Percentiles rank a stretch among this genome's conserved stretches.
Conservation (phyloP, 2,329 filamentous ascomycete genomes). For the Colletotrichum cordylinicola region DNA sequence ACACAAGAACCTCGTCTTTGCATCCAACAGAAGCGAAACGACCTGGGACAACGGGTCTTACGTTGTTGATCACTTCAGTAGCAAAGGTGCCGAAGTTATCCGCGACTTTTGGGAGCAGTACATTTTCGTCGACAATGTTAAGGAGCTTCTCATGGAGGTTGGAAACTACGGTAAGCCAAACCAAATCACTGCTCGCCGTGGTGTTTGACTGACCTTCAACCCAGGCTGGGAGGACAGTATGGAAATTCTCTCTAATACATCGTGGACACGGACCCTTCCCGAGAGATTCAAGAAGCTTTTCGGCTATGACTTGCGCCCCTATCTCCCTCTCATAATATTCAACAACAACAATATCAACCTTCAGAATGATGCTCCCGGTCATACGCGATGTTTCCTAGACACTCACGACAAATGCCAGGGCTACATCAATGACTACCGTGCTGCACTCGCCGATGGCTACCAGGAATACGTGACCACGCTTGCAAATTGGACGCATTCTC, state of each 20-base stretch:
- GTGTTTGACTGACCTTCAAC: background rate
- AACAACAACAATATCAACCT: constrained; percentile 2
- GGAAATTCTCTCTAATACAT: constrained; percentile 36
- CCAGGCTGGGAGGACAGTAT: constrained; percentile 37
- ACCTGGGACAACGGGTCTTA: constrained; percentile 27
- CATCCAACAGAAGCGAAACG: background rate
- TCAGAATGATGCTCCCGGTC: background rate
- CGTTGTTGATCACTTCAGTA: constrained; percentile 38
- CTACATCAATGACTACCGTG: constrained; percentile 5
- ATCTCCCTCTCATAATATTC: constrained; percentile 36
- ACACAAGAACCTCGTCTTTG: background rate
- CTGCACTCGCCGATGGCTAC: background rate
- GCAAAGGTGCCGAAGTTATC: constrained; percentile 36
- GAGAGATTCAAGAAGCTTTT: constrained; percentile 31
- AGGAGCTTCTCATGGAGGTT: constrained; percentile 32
- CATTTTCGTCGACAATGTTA: constrained; percentile 35
- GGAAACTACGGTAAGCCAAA: constrained; percentile 33
- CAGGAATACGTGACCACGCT: constrained; percentile 2
- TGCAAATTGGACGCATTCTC: background rate
- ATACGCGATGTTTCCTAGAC: background rate
- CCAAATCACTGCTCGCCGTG: too few relatives aligned
- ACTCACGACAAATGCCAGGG: background rate
- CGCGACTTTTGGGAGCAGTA: constrained; percentile 44
- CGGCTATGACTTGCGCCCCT: constrained; percentile 38
- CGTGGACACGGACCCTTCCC: constrained; percentile 40